Percentiles rank a stretch among this genome's conserved stretches.
phyloP scores from a whole-genome alignment of 2,329 filamentous ascomycete species.

The Biscogniauxia marginata region DNA sequence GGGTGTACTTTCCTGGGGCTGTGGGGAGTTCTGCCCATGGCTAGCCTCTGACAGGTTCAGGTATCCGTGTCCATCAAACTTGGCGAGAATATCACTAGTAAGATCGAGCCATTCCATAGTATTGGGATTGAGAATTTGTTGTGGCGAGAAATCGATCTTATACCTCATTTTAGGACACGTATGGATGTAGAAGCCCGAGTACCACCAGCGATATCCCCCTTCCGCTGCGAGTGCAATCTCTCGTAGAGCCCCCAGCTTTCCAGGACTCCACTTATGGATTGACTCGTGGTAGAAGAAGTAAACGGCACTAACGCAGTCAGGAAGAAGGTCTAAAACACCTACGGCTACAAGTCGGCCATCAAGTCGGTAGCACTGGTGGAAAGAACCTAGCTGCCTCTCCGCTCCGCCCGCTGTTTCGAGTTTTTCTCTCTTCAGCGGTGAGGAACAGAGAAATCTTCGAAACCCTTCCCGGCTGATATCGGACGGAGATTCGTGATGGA shows the following conservation, averaged over 20 bases:
- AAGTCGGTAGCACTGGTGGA: conserved; percentile 78
- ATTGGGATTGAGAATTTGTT: conserved; percentile 71
- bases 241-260: conserved; percentile 72
- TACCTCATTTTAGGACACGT: conserved; percentile 80
- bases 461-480: conserved; percentile 64
- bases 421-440: conserved; percentile 56
- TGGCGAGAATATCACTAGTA: conserved; percentile 48
- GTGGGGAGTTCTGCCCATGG: conserved; percentile 8
- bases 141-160: conserved; percentile 76
- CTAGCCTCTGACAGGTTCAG: conserved; percentile 42
- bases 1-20: neutral
- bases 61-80: conserved; percentile 57
- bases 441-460: conserved; percentile 70
- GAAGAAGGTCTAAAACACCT: conserved; percentile 73
- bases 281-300: conserved; percentile 82
- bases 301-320: conserved; percentile 74
- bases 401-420: conserved; percentile 47
- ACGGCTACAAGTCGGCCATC: conserved; percentile 75
- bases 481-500: conserved; percentile 65
- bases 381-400: conserved; percentile 64
- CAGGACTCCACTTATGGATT: conserved; percentile 66
- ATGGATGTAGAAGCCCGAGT: conserved; percentile 80
- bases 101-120: conserved; percentile 61
- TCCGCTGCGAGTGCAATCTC: conserved; percentile 72
- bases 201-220: conserved; percentile 72